Base-by-base conservation (phyloP, 1,284 basidiomycete genomes). In the Ceratobasidium sp. region DNA sequence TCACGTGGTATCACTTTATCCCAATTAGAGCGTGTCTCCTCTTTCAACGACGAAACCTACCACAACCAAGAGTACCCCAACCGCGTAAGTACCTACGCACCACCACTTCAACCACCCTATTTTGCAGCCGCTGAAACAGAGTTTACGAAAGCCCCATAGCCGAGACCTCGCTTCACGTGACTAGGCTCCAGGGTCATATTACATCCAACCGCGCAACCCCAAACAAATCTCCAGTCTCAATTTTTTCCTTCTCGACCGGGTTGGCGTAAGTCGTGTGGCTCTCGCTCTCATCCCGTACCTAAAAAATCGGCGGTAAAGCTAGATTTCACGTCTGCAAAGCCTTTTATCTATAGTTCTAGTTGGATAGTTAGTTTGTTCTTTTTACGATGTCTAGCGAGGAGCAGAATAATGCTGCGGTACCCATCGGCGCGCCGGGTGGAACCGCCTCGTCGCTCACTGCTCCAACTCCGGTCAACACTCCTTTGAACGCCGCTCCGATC, bases 381-480 rank as follows among this genome's bases (percentile, higher is more conserved):
- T 15, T 42, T 42, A 48, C 28, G 4, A 68, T 68, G 69, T 59
- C 69, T 12, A n/a, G n/a, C n/a, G 69, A 70, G 28, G 68, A 71
- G 20, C 26, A 52, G 67, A 59, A 61, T 28, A 64, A 64, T 28
- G 62, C 62, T 20, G 33, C 69, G 17, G 42, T 71, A 6, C 69
- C 69, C 26, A 71, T 71, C 69, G 33, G 83, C 85, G 67, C 67
- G 17, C 50, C 50, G 9, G 67, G 67, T 44, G 69, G 33, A 13
- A 61, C 38, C 9, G 28, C 69, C 4, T 42, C 69, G 10, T 71
- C 69, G 4, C 40, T 59, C 10, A 71, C 78, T 57, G 93, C 93
- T 4, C 93, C 93, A 26, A 95, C 93, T 28, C 93, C 93, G 17
- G 92, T 93, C 84, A 95, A 95, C 87, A 94, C 93, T 17, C 93